These are phyloP conservation scores for Dactylonectria estremocensis DNA, from an alignment of 2,329 filamentous ascomycete species.

Conservation along the genomic window DNA sequence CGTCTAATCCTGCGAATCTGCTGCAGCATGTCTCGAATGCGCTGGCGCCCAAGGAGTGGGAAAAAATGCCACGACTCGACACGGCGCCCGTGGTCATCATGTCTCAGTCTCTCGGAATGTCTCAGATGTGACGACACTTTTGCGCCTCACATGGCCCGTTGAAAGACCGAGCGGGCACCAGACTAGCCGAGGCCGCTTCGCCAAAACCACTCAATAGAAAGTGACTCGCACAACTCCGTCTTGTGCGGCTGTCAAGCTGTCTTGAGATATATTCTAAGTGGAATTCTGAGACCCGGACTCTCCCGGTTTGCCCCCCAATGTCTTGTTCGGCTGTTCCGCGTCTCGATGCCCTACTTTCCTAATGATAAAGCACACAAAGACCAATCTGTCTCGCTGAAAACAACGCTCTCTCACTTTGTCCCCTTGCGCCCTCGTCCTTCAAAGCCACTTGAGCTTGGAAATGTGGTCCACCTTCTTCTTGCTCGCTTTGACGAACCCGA, in stretches of 20 bases:
- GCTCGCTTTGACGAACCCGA: slow-evolving; percentile 91
- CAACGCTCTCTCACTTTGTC: neutral
- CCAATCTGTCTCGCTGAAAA: slow-evolving; percentile 8
- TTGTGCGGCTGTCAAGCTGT: neutral
- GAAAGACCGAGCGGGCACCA: slow-evolving; percentile 4
- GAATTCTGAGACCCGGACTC: neutral
- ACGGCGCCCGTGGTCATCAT: slow-evolving; percentile 41
- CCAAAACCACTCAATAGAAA: neutral
- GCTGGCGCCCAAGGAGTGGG: slow-evolving; percentile 32
- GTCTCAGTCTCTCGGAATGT: slow-evolving; percentile 36
- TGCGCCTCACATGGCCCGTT: slow-evolving; percentile 13
- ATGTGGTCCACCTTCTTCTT: slow-evolving; percentile 95
- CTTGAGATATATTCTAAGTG: neutral
- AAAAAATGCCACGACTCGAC: slow-evolving; percentile 27
- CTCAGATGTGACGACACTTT: slow-evolving; percentile 43
- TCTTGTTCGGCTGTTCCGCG: neutral
- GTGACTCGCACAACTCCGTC: neutral
- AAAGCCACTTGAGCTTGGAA: slow-evolving; percentile 88
- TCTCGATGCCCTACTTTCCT: neutral
- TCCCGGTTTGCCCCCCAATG: neutral
- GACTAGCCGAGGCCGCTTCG: slow-evolving; percentile 16
- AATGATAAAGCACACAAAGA: slow-evolving; percentile 13
- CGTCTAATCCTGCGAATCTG: slow-evolving; percentile 31
- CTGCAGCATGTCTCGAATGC: slow-evolving; percentile 43
- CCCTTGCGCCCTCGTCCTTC: neutral